A percentile compares a stretch with the other conserved stretches of the same genome.
Evolutionary conservation across 2,329 filamentous ascomycete genomes (phyloP).

Genomic region (Albifimbria verrucaria): DNA sequence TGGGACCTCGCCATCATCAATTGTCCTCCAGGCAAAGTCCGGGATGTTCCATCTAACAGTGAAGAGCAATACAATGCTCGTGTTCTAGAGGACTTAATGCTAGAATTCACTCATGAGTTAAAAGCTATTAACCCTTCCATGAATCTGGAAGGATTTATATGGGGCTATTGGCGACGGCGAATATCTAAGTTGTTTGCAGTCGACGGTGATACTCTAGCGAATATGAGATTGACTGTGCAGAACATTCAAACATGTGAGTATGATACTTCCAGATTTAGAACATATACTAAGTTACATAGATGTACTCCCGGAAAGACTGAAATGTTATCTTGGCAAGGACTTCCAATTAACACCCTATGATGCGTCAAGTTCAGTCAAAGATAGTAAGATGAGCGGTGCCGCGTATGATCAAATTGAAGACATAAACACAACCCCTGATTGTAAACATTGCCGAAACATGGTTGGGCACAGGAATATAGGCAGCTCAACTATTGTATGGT

Average conservation of each 20-base stretch:
- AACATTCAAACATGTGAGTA: neutral
- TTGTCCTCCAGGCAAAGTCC: neutral
- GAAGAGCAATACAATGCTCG: neutral
- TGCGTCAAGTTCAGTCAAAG: too few relatives aligned
- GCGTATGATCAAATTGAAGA: too few relatives aligned
- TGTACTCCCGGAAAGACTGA: neutral
- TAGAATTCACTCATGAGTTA: neutral
- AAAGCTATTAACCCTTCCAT: neutral
- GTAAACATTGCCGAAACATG: too few relatives aligned
- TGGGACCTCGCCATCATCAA: neutral
- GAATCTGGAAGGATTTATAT: neutral
- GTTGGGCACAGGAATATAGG: too few relatives aligned
- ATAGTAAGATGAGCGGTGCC: too few relatives aligned
- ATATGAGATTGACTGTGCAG: neutral
- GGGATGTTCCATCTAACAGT: neutral
- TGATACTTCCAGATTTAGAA: neutral
- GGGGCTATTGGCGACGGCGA: neutral
- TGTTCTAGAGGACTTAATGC: neutral
- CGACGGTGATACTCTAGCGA: neutral
- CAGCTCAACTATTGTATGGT: too few relatives aligned
- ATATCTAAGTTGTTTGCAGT: neutral
- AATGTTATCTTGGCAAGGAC: too few relatives aligned
- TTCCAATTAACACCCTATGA: too few relatives aligned
- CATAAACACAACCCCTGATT: too few relatives aligned
- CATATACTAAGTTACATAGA: neutral